phyloP scores from a whole-genome alignment of 108 stramenopile species.

The Nitzschia sp. region DNA sequence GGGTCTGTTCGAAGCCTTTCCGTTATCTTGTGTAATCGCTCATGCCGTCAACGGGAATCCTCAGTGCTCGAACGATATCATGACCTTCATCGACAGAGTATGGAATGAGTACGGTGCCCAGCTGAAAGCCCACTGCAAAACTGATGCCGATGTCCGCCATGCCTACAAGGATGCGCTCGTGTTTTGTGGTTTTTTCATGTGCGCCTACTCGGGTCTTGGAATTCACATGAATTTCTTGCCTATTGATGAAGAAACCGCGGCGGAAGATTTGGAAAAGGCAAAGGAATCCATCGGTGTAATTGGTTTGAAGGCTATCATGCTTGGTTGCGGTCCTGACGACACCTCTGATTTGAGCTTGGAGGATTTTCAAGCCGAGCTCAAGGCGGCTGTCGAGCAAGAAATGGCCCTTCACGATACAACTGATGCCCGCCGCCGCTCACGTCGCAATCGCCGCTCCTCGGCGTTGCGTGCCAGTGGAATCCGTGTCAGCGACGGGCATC shows the following conservation, averaged over 20 bases:
- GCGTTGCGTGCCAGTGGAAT: slow-evolving; percentile 5
- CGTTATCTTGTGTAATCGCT: slow-evolving; percentile 11
- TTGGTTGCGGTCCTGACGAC: neutral
- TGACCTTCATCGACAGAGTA: neutral
- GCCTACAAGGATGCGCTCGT: slow-evolving; percentile 6
- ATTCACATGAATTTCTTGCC: slow-evolving; percentile 18
- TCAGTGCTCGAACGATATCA: neutral
- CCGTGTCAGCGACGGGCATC: slow-evolving; percentile 17
- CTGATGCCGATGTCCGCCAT: neutral
- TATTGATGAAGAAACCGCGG: neutral
- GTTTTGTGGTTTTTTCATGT: slow-evolving; percentile 6
- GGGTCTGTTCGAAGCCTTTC: slow-evolving; percentile 20
- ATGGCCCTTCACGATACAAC: neutral
- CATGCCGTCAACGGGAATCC: slow-evolving; percentile 20
- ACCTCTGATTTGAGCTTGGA: neutral
- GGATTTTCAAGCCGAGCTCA: neutral
- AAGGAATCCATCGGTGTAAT: slow-evolving; percentile 8
- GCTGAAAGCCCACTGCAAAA: slow-evolving; percentile 2
- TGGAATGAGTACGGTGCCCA: slow-evolving; percentile 7
- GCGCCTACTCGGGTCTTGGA: neutral
- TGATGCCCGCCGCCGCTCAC: neutral
- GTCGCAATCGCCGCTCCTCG: slow-evolving; percentile 16
- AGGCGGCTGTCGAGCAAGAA: slow-evolving; percentile 10
- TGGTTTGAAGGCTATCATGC: neutral
- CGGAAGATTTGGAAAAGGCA: neutral